phyloP scores from a whole-genome alignment of 106 monocot species.

The Triglochin maritima region DNA sequence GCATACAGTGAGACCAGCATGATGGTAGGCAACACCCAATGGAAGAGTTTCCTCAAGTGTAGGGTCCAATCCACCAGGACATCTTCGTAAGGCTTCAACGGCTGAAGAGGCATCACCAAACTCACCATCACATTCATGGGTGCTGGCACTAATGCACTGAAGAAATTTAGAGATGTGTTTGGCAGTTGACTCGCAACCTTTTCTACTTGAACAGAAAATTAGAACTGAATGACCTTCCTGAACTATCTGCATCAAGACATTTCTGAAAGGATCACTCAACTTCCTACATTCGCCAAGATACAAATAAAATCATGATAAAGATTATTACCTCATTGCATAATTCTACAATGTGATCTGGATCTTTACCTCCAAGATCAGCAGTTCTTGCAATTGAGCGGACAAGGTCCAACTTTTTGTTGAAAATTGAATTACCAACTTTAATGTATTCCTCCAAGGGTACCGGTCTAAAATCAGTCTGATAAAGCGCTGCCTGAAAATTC shows the following conservation, averaged over 20 bases:
- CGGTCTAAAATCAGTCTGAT: constrained; percentile 84
- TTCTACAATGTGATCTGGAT: constrained; percentile 93
- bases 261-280: no score
- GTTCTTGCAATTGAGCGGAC: constrained; percentile 49
- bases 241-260: constrained; percentile 47
- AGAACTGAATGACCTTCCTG: constrained; percentile 92
- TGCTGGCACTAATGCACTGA: constrained; percentile 17
- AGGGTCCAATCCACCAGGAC: constrained; percentile 85
- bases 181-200: constrained; percentile 95
- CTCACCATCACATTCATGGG: constrained; percentile 27
- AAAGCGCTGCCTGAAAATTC: constrained; percentile 65
- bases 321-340: constrained; percentile 82
- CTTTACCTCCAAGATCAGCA: constrained; percentile 80
- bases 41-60: constrained; percentile 82
- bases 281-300: background rate
- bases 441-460: constrained; percentile 93
- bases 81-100: constrained; percentile 68
- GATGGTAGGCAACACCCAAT: constrained; percentile 93
- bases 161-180: constrained; percentile 68
- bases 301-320: background rate
- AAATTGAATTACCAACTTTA: constrained; percentile 79
- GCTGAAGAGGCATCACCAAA: constrained; percentile 48
- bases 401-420: constrained; percentile 62
- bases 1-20: constrained; percentile 94
- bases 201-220: constrained; percentile 91